phyloP scores from a whole-genome alignment of 2,329 filamentous ascomycete species.

The Didymella exigua region DNA sequence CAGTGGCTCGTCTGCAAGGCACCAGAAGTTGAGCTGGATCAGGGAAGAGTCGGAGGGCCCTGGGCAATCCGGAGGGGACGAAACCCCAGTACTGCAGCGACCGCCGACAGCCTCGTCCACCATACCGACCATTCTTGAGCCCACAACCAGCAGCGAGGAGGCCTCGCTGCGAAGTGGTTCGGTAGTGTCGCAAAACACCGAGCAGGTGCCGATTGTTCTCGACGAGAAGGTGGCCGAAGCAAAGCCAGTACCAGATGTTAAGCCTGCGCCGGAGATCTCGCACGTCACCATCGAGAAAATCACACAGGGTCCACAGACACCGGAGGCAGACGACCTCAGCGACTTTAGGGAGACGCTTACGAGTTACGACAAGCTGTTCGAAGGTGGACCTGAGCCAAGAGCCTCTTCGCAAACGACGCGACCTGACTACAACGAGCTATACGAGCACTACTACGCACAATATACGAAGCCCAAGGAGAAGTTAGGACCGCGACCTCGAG shows the following conservation, averaged over 20 bases:
- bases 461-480: slow-evolving; percentile 82
- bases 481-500: slow-evolving; percentile 83
- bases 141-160: slow-evolving; percentile 16
- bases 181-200: slow-evolving; percentile 18
- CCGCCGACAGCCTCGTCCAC: slow-evolving; percentile 30
- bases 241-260: slow-evolving; percentile 15
- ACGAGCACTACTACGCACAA: slow-evolving; percentile 55
- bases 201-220: slow-evolving; percentile 22
- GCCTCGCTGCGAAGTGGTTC: slow-evolving; percentile 15
- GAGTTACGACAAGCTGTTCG: slow-evolving; percentile 43
- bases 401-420: slow-evolving; percentile 51
- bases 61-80: slow-evolving; percentile 47
- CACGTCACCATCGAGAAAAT: slow-evolving; percentile 31
- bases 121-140: slow-evolving; percentile 35
- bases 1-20: slow-evolving; percentile 75
- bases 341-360: slow-evolving; percentile 38
- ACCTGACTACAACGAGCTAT: slow-evolving; percentile 49
- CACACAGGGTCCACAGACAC: slow-evolving; percentile 28
- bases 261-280: slow-evolving; percentile 25
- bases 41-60: slow-evolving; percentile 86
- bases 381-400: slow-evolving; percentile 50
- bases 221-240: slow-evolving; percentile 20
- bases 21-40: slow-evolving; percentile 84
- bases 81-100: slow-evolving; percentile 20
- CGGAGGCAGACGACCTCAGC: slow-evolving; percentile 25